phyloP scores from a whole-genome alignment of 2,329 filamentous ascomycete species.

The Neopestalotiopsis clavispora region DNA sequence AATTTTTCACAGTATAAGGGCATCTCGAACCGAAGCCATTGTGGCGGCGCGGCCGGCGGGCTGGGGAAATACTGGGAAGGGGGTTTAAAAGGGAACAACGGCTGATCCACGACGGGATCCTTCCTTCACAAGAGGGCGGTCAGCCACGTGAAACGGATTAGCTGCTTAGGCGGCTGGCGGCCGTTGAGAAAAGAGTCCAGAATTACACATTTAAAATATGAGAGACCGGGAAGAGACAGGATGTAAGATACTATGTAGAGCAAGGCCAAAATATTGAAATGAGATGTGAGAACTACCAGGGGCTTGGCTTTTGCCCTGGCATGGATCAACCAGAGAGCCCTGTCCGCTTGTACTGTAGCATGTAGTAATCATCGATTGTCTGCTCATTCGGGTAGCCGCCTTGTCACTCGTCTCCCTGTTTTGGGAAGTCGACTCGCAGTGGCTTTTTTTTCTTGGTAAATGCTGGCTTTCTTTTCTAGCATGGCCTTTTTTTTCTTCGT shows the following conservation, averaged over 20 bases:
- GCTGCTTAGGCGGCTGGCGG: background rate
- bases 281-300: background rate
- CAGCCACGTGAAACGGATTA: conserved; percentile 15
- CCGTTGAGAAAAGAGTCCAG: conserved; percentile 1
- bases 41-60: background rate
- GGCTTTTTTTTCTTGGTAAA: background rate
- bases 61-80: background rate
- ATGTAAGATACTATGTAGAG: background rate
- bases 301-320: background rate
- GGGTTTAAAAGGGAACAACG: background rate
- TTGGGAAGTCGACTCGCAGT: conserved; percentile 15
- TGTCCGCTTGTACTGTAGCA: background rate
- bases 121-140: background rate
- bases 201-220: background rate
- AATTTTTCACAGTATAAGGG: conserved; percentile 9
- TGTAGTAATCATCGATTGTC: background rate
- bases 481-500: background rate
- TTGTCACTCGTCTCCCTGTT: background rate
- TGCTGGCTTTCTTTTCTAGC: conserved; percentile 1
- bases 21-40: conserved; percentile 9
- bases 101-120: background rate
- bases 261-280: background rate
- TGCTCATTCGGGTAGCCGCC: background rate
- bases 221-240: too few relatives aligned
- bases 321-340: background rate